phyloP scores from a whole-genome alignment of 2,329 filamentous ascomycete genomes.

The Sarocladium strictum region DNA sequence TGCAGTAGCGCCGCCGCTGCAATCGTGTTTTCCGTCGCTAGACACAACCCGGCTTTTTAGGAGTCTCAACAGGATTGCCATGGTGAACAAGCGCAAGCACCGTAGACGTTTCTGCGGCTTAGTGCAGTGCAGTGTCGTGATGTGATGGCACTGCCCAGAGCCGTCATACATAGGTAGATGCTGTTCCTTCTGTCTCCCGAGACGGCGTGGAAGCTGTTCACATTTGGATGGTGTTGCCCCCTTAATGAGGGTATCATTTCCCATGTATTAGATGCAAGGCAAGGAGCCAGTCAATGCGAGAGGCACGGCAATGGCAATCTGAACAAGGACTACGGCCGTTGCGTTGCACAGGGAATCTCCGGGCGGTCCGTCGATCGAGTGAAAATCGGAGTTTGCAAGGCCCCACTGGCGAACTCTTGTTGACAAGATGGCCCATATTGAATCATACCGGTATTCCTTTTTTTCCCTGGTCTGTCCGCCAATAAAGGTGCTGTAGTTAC shows the following conservation, averaged over 20 bases:
- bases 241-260: background rate
- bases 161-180: constrained; percentile 8
- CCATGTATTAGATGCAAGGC: background rate
- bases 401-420: background rate
- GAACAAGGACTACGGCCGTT: background rate
- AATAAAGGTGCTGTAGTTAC: no score
- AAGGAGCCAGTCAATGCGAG: background rate
- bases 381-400: constrained; percentile 6
- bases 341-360: background rate
- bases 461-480: background rate
- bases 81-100: background rate
- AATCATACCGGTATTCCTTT: background rate
- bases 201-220: background rate
- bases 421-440: background rate
- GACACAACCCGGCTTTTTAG: background rate
- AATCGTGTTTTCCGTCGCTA: background rate
- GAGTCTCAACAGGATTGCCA: background rate
- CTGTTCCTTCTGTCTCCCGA: background rate
- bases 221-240: background rate
- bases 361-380: constrained; percentile 2
- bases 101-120: background rate
- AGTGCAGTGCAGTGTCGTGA: background rate
- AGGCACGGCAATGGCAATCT: background rate
- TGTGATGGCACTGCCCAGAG: background rate
- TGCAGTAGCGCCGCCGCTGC: background rate